phyloP scores from a whole-genome alignment of 2,329 filamentous ascomycete species.

The Monilinia aucupariae region DNA sequence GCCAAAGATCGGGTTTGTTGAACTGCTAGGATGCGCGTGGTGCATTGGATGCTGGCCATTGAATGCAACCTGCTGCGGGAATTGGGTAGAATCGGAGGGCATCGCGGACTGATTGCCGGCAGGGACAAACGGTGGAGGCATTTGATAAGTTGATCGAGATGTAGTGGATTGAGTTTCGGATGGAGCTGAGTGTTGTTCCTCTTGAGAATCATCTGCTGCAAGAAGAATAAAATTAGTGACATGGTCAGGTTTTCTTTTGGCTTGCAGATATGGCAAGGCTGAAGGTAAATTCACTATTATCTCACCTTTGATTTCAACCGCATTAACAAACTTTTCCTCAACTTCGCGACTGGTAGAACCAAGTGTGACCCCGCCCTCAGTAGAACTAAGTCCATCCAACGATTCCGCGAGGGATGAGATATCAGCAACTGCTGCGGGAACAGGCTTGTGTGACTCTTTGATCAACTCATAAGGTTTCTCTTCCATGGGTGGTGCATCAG shows the following conservation, averaged over 20 bases:
- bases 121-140: conserved; percentile 43
- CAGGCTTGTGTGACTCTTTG: conserved; percentile 15
- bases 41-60: conserved; percentile 39
- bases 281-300: conserved; percentile 17
- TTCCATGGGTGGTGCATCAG: conserved; percentile 23
- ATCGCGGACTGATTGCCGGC: conserved; percentile 29
- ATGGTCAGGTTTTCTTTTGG: conserved; percentile 11
- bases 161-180: conserved; percentile 29
- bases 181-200: conserved; percentile 23
- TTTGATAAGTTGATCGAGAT: conserved; percentile 38
- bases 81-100: conserved; percentile 19
- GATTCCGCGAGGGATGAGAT: background rate
- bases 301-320: conserved; percentile 20
- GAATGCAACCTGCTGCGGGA: conserved; percentile 23
- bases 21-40: conserved; percentile 49
- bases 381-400: conserved; percentile 5
- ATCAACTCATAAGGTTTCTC: conserved; percentile 14
- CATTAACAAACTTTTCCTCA: background rate
- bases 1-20: conserved; percentile 54
- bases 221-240: conserved; percentile 6
- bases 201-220: conserved; percentile 15
- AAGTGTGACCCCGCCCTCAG: background rate
- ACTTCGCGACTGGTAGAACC: conserved; percentile 1
- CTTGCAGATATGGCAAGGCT: background rate
- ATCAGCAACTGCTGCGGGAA: background rate